Base-by-base conservation (phyloP, 306 rosid species). In the Quercus suber region DNA sequence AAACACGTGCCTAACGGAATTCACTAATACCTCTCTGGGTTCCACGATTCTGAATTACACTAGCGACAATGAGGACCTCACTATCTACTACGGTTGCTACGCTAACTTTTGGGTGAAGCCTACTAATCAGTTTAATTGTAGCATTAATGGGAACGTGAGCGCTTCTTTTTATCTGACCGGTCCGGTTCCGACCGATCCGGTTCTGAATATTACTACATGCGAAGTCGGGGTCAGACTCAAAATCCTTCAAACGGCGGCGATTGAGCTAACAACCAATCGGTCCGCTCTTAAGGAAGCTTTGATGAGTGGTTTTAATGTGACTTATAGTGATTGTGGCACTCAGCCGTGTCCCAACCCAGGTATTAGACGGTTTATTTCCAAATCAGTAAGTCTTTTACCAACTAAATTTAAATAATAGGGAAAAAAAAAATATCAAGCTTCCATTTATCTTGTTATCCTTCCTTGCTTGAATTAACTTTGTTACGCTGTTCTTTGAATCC, bases 291-390 rank as follows among this genome's bases (percentile, higher is more conserved):
- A 37, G 67, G 81, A 88, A 60, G 83, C 87, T 37, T 83, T 92
- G 84, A 92, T 82, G 90, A 13, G 30, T 7, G 94, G 94, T 11
- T 92, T 92, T 79, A 68, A 82, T 49, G 83, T 87, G 65, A 90
- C 55, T 58, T 92, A 83, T 31, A 73, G 45, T 0, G 61, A 73
- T 76, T 88, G 86, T 64, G 69, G 58, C 76, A 58, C 55, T 0
- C 37, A 55, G 28, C 67, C 72, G 6, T 88, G 97, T 74, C 1
- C 8, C 5, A 59, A 19, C 83, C 85, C 79, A 35, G 41, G 41
- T 35, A 35, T 35, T 35, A 6, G 41, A 35, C 41, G 21, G 21
- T 21, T 21, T 21, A 21, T 21, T 31, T 31, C 35, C 35, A 31
- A 4, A 0, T 5, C 35, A 31, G 33, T 31, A 31, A 21, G 21